phyloP scores from a whole-genome alignment of 495 filamentous ascomycete genomes.

The Lentithecium fluviatile region DNA sequence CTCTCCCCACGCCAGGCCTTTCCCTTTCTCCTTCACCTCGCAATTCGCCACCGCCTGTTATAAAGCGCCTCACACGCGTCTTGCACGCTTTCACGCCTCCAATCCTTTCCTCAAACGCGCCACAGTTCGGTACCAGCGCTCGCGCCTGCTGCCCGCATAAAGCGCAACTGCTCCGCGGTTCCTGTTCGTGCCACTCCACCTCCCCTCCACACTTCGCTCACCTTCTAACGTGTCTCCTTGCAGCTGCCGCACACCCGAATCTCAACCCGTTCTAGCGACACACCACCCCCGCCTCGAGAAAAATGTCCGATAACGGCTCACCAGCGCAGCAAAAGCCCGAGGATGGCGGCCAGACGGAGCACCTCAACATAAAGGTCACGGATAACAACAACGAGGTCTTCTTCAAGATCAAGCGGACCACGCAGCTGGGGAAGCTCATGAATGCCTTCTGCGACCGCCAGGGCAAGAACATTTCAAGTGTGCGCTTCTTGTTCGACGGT shows the following conservation, averaged over 20 bases:
- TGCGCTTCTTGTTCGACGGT: slow-evolving; percentile 95
- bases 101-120: not conserved
- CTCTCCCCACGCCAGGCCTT: slow-evolving; percentile 9
- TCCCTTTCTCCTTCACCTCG: slow-evolving; percentile 4
- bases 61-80: slow-evolving; percentile 27
- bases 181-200: slow-evolving; percentile 30
- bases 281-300: slow-evolving; percentile 1
- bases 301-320: slow-evolving; percentile 52
- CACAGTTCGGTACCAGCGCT: not conserved
- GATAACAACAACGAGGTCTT: slow-evolving; percentile 99
- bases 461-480: slow-evolving; percentile 78
- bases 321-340: slow-evolving; percentile 58
- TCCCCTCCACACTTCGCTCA: slow-evolving; percentile 10
- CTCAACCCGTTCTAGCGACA: not conserved
- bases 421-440: slow-evolving; percentile 96
- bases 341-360: slow-evolving; percentile 61
- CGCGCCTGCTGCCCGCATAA: slow-evolving; percentile 12
- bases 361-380: slow-evolving; percentile 99
- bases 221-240: slow-evolving; percentile 8
- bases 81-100: not conserved
- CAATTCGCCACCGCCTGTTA: slow-evolving; percentile 13
- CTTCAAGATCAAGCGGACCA: slow-evolving; percentile 99
- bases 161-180: slow-evolving; percentile 1
- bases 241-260: not conserved
- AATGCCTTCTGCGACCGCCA: slow-evolving; percentile 97